phyloP scores from a whole-genome alignment of 345 rosid species.

The Euphorbia peplus region DNA sequence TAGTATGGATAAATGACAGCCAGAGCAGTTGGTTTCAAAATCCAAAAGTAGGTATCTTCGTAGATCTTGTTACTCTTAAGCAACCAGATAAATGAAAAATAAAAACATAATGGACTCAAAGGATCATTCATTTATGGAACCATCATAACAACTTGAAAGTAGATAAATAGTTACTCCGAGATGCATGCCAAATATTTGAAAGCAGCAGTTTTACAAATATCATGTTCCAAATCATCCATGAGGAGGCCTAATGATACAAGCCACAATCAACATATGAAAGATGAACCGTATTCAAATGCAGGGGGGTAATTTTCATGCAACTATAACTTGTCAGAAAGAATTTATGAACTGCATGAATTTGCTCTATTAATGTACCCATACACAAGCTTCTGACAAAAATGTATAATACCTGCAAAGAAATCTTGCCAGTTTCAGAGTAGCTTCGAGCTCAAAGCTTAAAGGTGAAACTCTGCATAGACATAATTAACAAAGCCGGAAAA shows the following conservation, averaged over 20 bases:
- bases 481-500: background rate
- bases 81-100: background rate
- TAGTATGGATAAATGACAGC: background rate
- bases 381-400: background rate
- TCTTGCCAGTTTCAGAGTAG: slow-evolving; percentile 87
- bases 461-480: slow-evolving; percentile 83
- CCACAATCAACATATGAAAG: background rate
- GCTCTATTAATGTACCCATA: background rate
- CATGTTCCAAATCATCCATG: background rate
- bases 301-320: background rate
- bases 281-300: background rate
- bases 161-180: background rate
- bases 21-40: background rate
- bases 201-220: background rate
- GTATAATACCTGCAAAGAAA: slow-evolving; percentile 80
- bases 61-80: background rate
- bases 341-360: background rate
- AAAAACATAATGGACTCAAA: background rate
- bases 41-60: background rate
- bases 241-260: background rate
- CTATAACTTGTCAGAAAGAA: background rate
- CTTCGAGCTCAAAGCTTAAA: slow-evolving; percentile 96
- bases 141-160: background rate
- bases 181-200: background rate
- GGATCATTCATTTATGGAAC: background rate